These are phyloP conservation scores for Daldinia decipiens DNA, from an alignment of 495 filamentous ascomycete species.

Conservation along the genomic window DNA sequence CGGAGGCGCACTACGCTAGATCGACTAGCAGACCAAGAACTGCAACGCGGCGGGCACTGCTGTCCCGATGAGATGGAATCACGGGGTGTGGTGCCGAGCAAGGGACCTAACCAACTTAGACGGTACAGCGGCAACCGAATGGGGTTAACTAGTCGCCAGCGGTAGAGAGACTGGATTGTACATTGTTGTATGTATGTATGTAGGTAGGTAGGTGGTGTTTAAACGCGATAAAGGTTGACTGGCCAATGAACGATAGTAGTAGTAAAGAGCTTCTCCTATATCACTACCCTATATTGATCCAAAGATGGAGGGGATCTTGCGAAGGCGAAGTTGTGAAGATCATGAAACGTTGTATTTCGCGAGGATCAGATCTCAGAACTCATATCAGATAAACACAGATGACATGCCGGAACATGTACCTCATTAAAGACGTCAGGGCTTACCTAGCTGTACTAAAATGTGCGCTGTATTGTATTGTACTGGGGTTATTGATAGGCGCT, in stretches of 20 bases:
- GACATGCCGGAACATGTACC: constrained; percentile 30
- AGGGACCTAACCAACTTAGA: constrained; percentile 8
- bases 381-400: constrained; percentile 40
- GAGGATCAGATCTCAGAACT: constrained; percentile 39
- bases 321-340: constrained; percentile 42
- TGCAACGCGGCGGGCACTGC: constrained; percentile 15
- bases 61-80: constrained; percentile 28
- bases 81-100: constrained; percentile 21
- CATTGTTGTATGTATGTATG: constrained; percentile 1
- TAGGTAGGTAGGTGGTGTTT: constrained; percentile 6
- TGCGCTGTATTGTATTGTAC: constrained; percentile 16
- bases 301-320: constrained; percentile 20
- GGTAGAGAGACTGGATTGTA: not conserved
- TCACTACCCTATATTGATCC: constrained; percentile 11
- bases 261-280: constrained; percentile 3
- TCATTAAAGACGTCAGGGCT: constrained; percentile 28
- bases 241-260: constrained; percentile 20
- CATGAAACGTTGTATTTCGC: constrained; percentile 47
- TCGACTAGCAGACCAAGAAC: constrained; percentile 16
- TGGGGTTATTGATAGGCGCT: constrained; percentile 34
- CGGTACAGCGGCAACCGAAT: constrained; percentile 17
- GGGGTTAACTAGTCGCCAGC: constrained; percentile 12
- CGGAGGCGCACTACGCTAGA: constrained; percentile 24
- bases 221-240: constrained; percentile 8
- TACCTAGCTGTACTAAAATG: not conserved